Evolutionary conservation across 495 filamentous ascomycete genomes (phyloP).

Genomic region (Aspergillus baeticus): DNA sequence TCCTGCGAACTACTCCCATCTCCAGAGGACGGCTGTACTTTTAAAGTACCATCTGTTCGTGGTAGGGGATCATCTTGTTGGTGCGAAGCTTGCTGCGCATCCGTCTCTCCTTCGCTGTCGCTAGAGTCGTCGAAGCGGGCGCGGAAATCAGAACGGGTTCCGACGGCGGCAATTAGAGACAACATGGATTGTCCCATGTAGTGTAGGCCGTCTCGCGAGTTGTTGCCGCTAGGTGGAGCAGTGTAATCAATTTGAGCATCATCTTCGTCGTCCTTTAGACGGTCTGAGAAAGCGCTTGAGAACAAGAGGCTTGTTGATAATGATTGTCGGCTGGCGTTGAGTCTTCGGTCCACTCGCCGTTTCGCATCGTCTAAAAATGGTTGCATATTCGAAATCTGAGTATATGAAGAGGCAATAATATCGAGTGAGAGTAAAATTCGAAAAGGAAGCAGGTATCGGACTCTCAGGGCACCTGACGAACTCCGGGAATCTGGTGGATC

Average conservation of each 20-base stretch:
- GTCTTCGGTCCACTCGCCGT: constrained; percentile 29
- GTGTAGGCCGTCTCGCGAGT: constrained; percentile 41
- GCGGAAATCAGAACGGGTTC: constrained; percentile 75
- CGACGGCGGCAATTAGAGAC: constrained; percentile 89
- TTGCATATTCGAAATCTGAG: constrained; percentile 26
- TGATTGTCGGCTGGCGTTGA: constrained; percentile 36
- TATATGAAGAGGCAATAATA: constrained; percentile 9
- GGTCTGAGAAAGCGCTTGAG: constrained; percentile 74
- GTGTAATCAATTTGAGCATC: constrained; percentile 74
- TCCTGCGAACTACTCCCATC: constrained; percentile 17
- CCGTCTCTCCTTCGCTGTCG: constrained; percentile 69
- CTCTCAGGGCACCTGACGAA: constrained; percentile 15
- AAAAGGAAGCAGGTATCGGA: neutral
- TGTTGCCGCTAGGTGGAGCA: constrained; percentile 46
- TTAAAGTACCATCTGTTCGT: constrained; percentile 7
- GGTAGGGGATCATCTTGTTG: constrained; percentile 10
- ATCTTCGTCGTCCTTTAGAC: constrained; percentile 71
- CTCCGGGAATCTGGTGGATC: constrained; percentile 5
- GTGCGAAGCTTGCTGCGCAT: constrained; percentile 20
- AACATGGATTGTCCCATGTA: constrained; percentile 96
- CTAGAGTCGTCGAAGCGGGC: constrained; percentile 79
- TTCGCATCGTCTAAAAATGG: constrained; percentile 33
- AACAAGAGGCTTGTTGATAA: constrained; percentile 46
- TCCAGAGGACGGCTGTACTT: neutral
- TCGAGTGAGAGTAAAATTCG: neutral